A percentile compares a stretch with the other conserved stretches of the same genome.
Evolutionary conservation across 1,284 basidiomycete genomes (phyloP).

Genomic region (Termitomyces sp.): DNA sequence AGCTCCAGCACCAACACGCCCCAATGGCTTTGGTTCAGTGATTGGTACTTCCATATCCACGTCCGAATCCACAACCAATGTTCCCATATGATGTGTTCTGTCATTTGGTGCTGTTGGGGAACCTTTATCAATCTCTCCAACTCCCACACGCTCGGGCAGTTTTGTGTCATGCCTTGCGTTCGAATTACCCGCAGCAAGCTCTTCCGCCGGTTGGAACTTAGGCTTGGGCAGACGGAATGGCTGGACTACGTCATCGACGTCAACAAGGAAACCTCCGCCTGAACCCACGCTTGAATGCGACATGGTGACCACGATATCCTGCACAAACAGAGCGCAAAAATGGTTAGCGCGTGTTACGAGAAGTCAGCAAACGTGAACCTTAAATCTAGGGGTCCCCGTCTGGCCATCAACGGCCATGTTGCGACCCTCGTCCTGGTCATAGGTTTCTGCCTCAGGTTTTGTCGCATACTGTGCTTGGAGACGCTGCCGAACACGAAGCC

Average conservation of each 20-base stretch:
- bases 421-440: constrained; percentile 16
- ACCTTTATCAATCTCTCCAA: constrained; percentile 6
- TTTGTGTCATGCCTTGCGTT: background rate
- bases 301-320: constrained; percentile 17
- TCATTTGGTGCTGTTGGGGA: constrained; percentile 16
- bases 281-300: constrained; percentile 19
- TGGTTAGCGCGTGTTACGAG: constrained; percentile 1
- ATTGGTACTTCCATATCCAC: constrained; percentile 27
- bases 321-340: constrained; percentile 6
- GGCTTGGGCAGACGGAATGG: constrained; percentile 64
- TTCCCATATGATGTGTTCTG: constrained; percentile 29
- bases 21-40: background rate
- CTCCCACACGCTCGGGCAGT: background rate
- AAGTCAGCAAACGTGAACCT: constrained; percentile 6
- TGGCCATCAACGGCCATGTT: constrained; percentile 9
- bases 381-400: background rate
- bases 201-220: constrained; percentile 42
- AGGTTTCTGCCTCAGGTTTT: constrained; percentile 25
- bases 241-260: constrained; percentile 70
- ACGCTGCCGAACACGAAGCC: constrained; percentile 79
- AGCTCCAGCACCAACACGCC: constrained; percentile 17
- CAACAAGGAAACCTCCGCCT: constrained; percentile 55
- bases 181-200: constrained; percentile 9
- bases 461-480: constrained; percentile 78
- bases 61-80: constrained; percentile 25